Evolutionary conservation across 148 eudicot genomes (phyloP), one percentile per base, ranked within the genome.

Genomic region (Agrostemma githago): DNA sequence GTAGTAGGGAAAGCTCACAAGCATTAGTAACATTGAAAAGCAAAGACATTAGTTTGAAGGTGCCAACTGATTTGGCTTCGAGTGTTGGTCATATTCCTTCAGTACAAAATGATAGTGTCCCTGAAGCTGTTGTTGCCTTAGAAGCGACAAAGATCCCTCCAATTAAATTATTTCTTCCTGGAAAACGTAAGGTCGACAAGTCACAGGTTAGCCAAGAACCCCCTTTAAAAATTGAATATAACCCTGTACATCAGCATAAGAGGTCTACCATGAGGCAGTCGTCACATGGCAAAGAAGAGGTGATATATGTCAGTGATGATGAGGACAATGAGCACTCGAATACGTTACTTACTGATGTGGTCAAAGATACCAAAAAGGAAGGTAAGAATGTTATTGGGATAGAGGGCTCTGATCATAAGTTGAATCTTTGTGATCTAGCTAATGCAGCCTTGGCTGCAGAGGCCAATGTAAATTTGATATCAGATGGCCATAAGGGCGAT

Each of bases 221-320:
- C 53, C 44, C 63, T 10, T 44, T 70, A 73, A 75, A 81, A 16
- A 59, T n/a, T 78, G 38, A 37, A 46, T 54, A 70, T 37, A 69
- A 74, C 16, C 75, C 82, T 73, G 69, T 54, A 3, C 57, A 66
- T 70, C 78, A 84, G 75, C 79, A 68, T 34, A 54, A 72, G 78
- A 72, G 63, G 60, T 72, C 78, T 70, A 81, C 83, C 73, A 54
- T 62, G 48, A 80, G 76, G 74, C 76, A 72, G 57, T 72, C 82
- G 73, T 79, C 82, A 41, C 66, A 37, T 74, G 88, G 75, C 54
- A 82, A 76, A 68, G 80, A 68, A 79, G 86, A 85, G 74, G 74
- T 96, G 76, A 88, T 90, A 71, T 82, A 92, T 79, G 87, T 90
- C 16, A 90, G 94, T 78, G 99, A 92, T 85, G 97, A 90, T 78